Evolutionary conservation across 2,329 filamentous ascomycete species (phyloP).

Genomic region (Calonectria pauciramosa): DNA sequence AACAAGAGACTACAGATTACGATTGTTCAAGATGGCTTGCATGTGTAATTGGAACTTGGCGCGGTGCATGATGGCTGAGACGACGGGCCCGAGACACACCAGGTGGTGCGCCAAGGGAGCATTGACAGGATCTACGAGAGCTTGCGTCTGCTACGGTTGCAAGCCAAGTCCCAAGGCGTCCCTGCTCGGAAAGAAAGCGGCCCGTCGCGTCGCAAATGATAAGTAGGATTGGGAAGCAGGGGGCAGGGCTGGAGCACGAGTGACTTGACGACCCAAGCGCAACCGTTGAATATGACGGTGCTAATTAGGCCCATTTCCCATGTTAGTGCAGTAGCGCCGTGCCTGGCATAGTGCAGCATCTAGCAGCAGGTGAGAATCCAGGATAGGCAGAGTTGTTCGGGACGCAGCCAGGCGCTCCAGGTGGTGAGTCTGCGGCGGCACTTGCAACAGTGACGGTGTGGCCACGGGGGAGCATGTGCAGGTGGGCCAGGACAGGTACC

Average conservation of each 20-base stretch:
- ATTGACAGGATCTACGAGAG: background rate
- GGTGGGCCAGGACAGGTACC: background rate
- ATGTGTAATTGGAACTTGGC: background rate
- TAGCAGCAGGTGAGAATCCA: background rate
- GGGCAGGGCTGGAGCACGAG: background rate
- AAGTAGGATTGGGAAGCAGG: background rate
- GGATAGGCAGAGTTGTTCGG: background rate
- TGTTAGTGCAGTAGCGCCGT: background rate
- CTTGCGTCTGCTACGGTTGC: background rate
- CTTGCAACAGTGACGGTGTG: conserved; percentile 20
- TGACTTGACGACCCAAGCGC: conserved; percentile 13
- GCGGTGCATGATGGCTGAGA: background rate
- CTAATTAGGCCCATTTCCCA: conserved; percentile 12
- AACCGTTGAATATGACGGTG: background rate
- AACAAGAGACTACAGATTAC: background rate
- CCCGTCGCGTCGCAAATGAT: conserved; percentile 7
- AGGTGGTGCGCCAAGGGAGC: background rate
- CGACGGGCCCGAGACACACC: background rate
- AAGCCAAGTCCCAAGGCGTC: background rate
- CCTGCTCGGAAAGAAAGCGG: conserved; percentile 1
- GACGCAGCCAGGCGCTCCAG: background rate
- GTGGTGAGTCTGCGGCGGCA: conserved; percentile 3
- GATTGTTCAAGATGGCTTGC: background rate
- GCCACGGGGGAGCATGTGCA: background rate
- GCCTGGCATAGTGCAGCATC: background rate